Evolutionary conservation across 2,329 filamentous ascomycete species (phyloP).

Genomic region (Aurifilum marmelostoma): DNA sequence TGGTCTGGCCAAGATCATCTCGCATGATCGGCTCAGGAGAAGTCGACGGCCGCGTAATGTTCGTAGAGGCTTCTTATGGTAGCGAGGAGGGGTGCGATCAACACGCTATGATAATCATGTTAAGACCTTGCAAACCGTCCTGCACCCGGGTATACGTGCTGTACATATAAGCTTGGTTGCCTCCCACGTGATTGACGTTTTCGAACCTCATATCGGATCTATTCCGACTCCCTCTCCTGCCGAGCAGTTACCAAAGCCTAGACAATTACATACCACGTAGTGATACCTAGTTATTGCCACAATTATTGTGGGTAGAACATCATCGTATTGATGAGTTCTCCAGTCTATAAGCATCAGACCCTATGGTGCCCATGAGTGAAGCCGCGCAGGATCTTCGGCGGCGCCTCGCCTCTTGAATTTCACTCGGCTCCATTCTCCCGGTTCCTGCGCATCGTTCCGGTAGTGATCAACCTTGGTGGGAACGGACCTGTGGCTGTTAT

Average conservation of each 20-base stretch:
- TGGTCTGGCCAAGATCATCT: not conserved
- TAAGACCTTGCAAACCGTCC: not conserved
- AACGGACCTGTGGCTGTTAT: not conserved
- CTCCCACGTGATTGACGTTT: not conserved
- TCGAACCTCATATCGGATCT: not conserved
- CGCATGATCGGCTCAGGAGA: not conserved
- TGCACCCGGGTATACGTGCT: not conserved
- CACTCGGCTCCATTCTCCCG: not conserved
- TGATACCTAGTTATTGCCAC: not conserved
- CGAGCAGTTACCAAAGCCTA: not conserved
- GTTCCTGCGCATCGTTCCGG: not conserved
- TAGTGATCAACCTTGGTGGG: not conserved
- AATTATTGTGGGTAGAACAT: not conserved
- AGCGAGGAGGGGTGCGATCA: not conserved
- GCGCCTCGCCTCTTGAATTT: not conserved
- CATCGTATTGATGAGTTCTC: not conserved
- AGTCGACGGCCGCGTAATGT: not conserved
- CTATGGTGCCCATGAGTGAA: not conserved
- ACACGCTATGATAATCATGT: not conserved
- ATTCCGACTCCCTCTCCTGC: not conserved
- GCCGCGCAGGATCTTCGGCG: not conserved
- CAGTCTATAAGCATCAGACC: not conserved
- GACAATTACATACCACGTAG: too few species aligned
- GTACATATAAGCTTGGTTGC: not conserved
- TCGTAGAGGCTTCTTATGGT: not conserved